Evolutionary conservation across 2,329 filamentous ascomycete species (phyloP).

Genomic region (Ophiostoma tasmaniense): DNA sequence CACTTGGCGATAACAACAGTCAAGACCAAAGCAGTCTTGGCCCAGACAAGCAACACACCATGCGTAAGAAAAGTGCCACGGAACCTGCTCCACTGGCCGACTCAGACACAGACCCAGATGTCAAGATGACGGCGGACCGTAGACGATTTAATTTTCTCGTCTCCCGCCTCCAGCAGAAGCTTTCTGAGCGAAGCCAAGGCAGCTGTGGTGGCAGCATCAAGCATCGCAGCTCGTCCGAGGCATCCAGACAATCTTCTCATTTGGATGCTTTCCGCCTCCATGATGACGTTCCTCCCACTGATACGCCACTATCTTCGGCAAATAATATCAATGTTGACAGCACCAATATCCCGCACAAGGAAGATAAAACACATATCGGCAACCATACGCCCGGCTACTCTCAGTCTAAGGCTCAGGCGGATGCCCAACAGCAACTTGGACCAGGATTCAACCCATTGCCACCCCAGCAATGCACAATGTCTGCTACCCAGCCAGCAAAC

Average conservation of each 20-base stretch:
- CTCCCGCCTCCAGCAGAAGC: constrained; percentile 15
- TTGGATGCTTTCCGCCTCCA: background rate
- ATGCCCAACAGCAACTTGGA: background rate
- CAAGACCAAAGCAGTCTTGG: background rate
- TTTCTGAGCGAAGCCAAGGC: constrained; percentile 7
- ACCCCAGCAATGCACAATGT: background rate
- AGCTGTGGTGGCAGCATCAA: background rate
- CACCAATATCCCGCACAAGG: background rate
- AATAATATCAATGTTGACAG: background rate
- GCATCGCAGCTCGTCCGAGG: background rate
- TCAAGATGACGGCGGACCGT: constrained; percentile 4
- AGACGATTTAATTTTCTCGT: constrained; percentile 17
- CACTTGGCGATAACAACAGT: background rate
- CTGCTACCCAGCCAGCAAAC: background rate
- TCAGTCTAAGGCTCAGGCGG: background rate
- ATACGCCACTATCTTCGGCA: background rate
- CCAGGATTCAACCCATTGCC: background rate
- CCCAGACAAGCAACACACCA: background rate
- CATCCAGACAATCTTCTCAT: background rate
- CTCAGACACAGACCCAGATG: background rate
- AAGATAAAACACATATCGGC: background rate
- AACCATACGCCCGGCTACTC: background rate
- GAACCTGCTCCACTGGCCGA: background rate
- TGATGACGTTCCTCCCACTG: background rate
- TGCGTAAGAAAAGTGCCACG: background rate